Base-by-base conservation (phyloP, 495 filamentous ascomycete genomes). In the Neurospora tetraspora region DNA sequence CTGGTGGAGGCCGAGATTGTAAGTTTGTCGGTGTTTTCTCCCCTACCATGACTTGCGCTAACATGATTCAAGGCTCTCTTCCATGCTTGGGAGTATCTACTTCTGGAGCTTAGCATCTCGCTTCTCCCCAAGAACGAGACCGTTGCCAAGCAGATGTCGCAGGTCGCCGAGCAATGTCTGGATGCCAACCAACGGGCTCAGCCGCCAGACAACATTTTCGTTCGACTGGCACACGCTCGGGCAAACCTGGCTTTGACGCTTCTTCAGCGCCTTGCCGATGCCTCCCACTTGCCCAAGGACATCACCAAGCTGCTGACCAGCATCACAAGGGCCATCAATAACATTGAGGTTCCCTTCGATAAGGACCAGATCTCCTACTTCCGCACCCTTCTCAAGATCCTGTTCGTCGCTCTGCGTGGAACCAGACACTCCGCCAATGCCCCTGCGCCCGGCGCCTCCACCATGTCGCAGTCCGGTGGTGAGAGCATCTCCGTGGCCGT, bases 1-100 rank as follows among this genome's bases (percentile, higher is more conserved):
- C 83, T 97, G 18, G 93, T 98, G 61, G 94, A 98, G 78, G 91
- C 95, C 42, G 93, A 98, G 83, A 88, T 96, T 74, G 91, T 94
- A 88, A 83, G 92, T 88, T 73, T 23, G 27, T 65, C 70, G 23
- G 43, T 14, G 5, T 3, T 39, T 16, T 1, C 20, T 61, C 4
- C 40, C 11, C 4, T 20, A 5, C 40, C 43, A 61, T 18, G 3
- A 10, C 1, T 27, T 61, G 75, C 61, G 34, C 79, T 85, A 81
- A 85, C 78, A 73, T 68, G 16, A 4, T 12, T 40, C 61, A 61
- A 94, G 91, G 85, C 85, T 71, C 88, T 99, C 40, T 89, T 97
- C 70, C 87, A 92, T 73, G 91, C 93, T 73, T 99, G 96, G 96
- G 94, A 93, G 79, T 89, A 91, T 69, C 88, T 99, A 14, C 89